Conservation (phyloP, 139 green algal genomes). For the Asterochloris sp. region DNA sequence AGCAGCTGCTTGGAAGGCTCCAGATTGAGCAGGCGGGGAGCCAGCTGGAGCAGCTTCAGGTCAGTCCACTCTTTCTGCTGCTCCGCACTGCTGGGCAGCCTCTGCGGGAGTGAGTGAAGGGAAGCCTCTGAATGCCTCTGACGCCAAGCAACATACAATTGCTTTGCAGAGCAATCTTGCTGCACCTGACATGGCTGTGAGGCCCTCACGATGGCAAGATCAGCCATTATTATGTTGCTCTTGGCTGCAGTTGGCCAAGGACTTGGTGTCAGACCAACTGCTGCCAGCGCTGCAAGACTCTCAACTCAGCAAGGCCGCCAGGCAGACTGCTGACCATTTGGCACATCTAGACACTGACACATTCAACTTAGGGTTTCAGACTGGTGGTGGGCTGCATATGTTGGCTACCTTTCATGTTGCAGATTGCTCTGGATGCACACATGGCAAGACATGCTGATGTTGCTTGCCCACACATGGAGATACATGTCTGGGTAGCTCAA, state of each 20-base stretch:
- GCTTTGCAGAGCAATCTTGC: neutral
- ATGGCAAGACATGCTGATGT: neutral
- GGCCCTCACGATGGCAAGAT: neutral
- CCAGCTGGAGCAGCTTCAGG: neutral
- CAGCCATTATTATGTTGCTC: neutral
- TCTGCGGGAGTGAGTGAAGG: neutral
- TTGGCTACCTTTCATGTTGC: neutral
- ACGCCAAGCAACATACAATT: neutral
- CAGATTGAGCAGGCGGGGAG: neutral
- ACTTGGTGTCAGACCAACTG: slow-evolving; percentile 18
- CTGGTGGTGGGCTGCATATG: neutral
- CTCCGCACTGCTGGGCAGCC: neutral
- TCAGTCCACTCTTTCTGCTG: neutral
- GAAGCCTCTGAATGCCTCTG: neutral
- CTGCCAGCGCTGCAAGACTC: slow-evolving; percentile 19
- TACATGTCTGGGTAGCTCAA: neutral
- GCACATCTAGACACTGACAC: slow-evolving; percentile 17
- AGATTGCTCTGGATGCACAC: neutral
- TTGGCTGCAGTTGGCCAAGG: neutral
- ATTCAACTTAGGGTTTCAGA: slow-evolving; percentile 35
- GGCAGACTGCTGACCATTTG: slow-evolving; percentile 4
- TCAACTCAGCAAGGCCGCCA: slow-evolving; percentile 12
- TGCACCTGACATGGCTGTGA: neutral
- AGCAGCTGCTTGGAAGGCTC: neutral
- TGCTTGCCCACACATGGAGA: neutral